Evolutionary conservation across 2,329 filamentous ascomycete genomes (phyloP).

Genomic region (Didymellaceae sp.): DNA sequence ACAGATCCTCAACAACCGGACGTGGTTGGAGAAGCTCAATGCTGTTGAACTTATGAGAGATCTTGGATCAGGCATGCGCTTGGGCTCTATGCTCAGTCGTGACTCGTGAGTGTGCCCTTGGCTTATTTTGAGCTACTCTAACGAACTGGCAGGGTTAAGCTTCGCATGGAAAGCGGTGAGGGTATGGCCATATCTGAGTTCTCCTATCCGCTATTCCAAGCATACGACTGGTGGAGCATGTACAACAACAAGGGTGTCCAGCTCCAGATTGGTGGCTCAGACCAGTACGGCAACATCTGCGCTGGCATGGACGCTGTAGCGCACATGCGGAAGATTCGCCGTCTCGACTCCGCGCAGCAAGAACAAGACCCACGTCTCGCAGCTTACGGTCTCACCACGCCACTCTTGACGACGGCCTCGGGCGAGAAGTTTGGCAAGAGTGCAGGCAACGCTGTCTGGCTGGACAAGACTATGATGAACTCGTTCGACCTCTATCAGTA

Average conservation of each 20-base stretch:
- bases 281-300: conserved; percentile 96
- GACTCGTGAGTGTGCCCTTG: conserved; percentile 72
- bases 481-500: conserved; percentile 89
- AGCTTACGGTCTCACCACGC: conserved; percentile 88
- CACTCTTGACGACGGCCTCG: conserved; percentile 81
- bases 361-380: conserved; percentile 48
- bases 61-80: conserved; percentile 74
- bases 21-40: conserved; percentile 77
- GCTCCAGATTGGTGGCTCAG: conserved; percentile 91
- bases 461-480: conserved; percentile 80
- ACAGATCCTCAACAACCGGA: conserved; percentile 78
- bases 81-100: conserved; percentile 86
- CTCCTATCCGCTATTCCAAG: conserved; percentile 89
- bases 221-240: conserved; percentile 95
- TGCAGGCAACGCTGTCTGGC: conserved; percentile 91
- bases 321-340: conserved; percentile 62
- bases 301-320: conserved; percentile 87
- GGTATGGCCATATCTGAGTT: conserved; percentile 97
- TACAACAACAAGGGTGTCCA: conserved; percentile 72
- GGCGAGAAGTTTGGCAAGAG: conserved; percentile 96
- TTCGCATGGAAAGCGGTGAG: conserved; percentile 80
- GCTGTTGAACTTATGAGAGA: conserved; percentile 77
- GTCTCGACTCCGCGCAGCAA: conserved; percentile 16
- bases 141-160: conserved; percentile 67
- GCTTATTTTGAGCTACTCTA: conserved; percentile 8